These are phyloP conservation scores for Medicago truncatula DNA, from an alignment of 306 rosid genomes.

Conservation along the genomic window DNA sequence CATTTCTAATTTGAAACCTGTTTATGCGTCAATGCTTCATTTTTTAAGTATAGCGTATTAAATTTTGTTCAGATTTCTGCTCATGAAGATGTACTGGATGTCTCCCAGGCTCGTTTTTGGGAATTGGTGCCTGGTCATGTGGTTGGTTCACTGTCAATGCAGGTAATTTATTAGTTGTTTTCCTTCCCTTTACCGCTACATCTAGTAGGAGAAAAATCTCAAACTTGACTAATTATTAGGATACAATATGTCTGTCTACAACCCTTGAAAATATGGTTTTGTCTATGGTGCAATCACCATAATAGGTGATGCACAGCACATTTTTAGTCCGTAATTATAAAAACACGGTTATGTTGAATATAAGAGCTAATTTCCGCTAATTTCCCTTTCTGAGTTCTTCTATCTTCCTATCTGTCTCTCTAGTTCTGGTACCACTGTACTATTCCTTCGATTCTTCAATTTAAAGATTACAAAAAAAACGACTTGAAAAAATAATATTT, in stretches of 20 bases:
- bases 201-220: background rate
- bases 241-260: slow-evolving; percentile 5
- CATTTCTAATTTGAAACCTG: slow-evolving; percentile 18
- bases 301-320: background rate
- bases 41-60: background rate
- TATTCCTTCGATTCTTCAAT: background rate
- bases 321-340: background rate
- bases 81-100: slow-evolving; percentile 77
- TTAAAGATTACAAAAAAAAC: background rate
- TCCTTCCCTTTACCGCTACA: slow-evolving; percentile 2
- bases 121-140: slow-evolving; percentile 93
- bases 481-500: background rate
- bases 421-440: no score
- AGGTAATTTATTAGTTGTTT: slow-evolving; percentile 48
- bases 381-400: no score
- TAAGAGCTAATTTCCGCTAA: no score
- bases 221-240: slow-evolving; percentile 20
- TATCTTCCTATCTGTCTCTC: no score
- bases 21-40: slow-evolving; percentile 18
- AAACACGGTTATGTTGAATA: background rate
- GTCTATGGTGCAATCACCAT: background rate
- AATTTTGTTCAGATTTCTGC: slow-evolving; percentile 62
- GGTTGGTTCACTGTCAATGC: slow-evolving; percentile 77
- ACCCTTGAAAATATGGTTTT: background rate
- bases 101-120: slow-evolving; percentile 88